Percentiles rank a stretch among this genome's conserved stretches.
Conservation (phyloP, 2,329 filamentous ascomycete genomes). For the Zalaria obscura region DNA sequence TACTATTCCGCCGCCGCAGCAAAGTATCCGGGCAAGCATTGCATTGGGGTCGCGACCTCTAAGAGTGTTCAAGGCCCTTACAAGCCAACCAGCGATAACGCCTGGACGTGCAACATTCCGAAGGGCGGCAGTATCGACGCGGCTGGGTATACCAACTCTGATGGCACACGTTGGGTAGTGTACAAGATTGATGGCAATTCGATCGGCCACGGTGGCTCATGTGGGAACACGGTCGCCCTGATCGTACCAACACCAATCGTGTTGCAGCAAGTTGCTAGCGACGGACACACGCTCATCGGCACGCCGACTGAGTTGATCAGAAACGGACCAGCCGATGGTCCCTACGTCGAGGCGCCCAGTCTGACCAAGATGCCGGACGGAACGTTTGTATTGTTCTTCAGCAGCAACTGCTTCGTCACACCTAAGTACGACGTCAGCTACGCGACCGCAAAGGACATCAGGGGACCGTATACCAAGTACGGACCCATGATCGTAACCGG, state of each 20-base stretch:
- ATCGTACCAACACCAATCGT: constrained; percentile 10
- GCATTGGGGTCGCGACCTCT: constrained; percentile 14
- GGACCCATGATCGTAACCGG: constrained; percentile 14
- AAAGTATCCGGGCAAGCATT: constrained; percentile 9
- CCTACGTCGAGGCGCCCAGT: constrained; percentile 17
- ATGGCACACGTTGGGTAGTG: constrained; percentile 9
- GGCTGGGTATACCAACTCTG: constrained; percentile 11
- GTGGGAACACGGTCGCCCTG: constrained; percentile 6
- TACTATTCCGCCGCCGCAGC: constrained; percentile 14
- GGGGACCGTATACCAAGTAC: constrained; percentile 10
- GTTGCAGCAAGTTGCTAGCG: constrained; percentile 7
- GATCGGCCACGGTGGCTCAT: constrained; percentile 9
- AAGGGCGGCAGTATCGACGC: constrained; percentile 16
- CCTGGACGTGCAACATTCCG: constrained; percentile 13
- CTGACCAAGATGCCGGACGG: constrained; percentile 11
- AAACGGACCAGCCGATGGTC: constrained; percentile 15
- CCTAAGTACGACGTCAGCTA: constrained; percentile 9
- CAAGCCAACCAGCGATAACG: constrained; percentile 8
- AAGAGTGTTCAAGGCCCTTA: constrained; percentile 14
- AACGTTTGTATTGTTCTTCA: constrained; percentile 9
- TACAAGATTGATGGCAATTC: constrained; percentile 11
- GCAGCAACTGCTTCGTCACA: constrained; percentile 8
- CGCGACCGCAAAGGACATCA: constrained; percentile 6
- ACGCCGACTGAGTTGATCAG: constrained; percentile 10
- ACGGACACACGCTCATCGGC: constrained; percentile 13